Percentiles rank a stretch among this genome's conserved stretches.
Evolutionary conservation across 75 land plant species (phyloP).

Genomic region (Pinus albicaulis): DNA sequence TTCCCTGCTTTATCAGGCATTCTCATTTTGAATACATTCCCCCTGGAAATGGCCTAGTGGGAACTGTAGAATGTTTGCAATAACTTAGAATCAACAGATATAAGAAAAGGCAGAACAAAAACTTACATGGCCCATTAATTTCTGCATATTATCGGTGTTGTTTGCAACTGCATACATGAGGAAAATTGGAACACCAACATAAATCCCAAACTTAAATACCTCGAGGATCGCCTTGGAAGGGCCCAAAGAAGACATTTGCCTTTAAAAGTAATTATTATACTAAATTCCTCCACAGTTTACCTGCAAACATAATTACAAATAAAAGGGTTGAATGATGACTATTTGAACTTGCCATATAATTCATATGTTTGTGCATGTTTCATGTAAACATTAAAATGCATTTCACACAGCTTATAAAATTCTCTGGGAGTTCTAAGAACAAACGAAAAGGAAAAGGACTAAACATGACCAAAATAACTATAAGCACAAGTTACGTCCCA

Average conservation of each 20-base stretch:
- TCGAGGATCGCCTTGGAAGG: conserved; percentile 76
- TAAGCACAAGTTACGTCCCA: background rate
- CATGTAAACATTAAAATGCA: background rate
- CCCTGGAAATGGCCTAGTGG: no score
- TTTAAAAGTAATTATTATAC: background rate
- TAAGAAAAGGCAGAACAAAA: conserved; percentile 1
- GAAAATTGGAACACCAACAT: conserved; percentile 66
- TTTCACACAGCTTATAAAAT: background rate
- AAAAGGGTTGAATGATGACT: background rate
- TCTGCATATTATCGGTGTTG: conserved; percentile 62
- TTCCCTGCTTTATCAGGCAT: no score
- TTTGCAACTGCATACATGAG: conserved; percentile 78
- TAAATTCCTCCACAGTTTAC: background rate
- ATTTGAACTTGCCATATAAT: background rate
- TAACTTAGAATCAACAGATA: background rate
- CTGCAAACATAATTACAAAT: background rate
- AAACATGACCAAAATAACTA: background rate
- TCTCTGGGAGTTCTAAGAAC: background rate
- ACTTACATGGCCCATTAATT: conserved; percentile 65
- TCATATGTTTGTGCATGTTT: background rate
- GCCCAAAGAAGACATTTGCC: conserved; percentile 70
- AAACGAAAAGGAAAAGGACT: background rate
- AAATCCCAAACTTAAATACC: conserved; percentile 73
- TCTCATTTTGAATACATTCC: no score
- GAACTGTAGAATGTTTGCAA: no score